phyloP scores from a whole-genome alignment of 208 protist species.

The Leishmania gerbilli region DNA sequence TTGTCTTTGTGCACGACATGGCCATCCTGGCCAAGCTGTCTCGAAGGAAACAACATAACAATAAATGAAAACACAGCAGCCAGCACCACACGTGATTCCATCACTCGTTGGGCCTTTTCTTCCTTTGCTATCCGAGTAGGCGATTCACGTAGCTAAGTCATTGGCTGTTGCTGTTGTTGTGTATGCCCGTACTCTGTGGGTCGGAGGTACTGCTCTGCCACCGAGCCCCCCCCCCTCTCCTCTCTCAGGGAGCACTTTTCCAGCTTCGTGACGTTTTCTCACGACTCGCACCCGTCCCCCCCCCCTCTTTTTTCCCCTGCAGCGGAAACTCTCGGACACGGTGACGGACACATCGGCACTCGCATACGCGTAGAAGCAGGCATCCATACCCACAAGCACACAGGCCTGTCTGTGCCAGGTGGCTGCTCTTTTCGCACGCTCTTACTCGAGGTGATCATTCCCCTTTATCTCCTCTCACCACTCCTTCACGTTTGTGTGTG shows the following conservation, averaged over 20 bases:
- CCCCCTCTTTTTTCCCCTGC: background rate
- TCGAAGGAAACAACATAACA: background rate
- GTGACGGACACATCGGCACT: background rate
- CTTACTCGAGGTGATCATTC: background rate
- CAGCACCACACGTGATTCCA: background rate
- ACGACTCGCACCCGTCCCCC: background rate
- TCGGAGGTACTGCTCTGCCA: background rate
- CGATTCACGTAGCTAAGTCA: background rate
- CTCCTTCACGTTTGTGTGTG: background rate
- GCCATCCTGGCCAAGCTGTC: background rate
- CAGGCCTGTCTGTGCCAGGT: background rate
- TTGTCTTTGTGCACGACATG: background rate
- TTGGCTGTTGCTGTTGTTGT: background rate
- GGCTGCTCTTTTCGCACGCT: background rate
- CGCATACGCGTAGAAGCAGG: background rate
- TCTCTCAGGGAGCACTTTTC: background rate
- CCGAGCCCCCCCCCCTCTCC: background rate
- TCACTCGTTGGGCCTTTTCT: background rate
- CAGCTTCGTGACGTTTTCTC: background rate
- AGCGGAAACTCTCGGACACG: background rate
- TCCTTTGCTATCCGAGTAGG: background rate
- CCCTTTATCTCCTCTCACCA: background rate
- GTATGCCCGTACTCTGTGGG: background rate
- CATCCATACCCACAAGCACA: slow-evolving; percentile 7
- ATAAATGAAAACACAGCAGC: background rate